Evolutionary conservation across 495 filamentous ascomycete genomes (phyloP).

Genomic region (Tuber melanosporum): DNA sequence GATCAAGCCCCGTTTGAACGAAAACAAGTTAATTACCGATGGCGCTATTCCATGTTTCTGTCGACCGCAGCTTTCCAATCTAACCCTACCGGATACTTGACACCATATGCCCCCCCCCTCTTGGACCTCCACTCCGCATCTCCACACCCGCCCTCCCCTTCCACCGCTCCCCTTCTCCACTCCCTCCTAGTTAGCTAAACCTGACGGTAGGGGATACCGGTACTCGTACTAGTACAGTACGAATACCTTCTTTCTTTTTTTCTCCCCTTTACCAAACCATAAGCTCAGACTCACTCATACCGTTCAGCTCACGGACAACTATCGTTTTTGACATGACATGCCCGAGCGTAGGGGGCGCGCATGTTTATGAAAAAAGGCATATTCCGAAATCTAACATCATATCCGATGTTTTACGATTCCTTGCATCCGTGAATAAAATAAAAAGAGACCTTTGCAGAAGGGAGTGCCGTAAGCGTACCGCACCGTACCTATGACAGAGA

Average conservation of each 20-base stretch:
- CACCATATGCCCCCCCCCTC: neutral
- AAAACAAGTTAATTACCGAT: neutral
- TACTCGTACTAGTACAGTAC: too few relatives aligned
- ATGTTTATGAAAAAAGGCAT: conserved; percentile 5
- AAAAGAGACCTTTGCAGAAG: neutral
- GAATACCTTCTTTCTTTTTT: neutral
- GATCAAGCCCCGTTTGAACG: neutral
- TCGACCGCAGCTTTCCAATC: neutral
- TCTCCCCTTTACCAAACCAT: neutral
- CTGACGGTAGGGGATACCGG: neutral
- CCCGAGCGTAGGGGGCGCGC: neutral
- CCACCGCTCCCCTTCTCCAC: neutral
- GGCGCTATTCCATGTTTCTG: neutral
- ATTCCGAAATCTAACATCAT: neutral
- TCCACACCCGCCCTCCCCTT: neutral
- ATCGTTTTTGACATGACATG: neutral
- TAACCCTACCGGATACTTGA: neutral
- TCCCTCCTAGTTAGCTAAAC: neutral
- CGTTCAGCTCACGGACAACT: neutral
- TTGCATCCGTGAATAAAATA: neutral
- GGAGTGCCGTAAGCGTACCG: neutral
- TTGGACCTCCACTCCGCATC: neutral
- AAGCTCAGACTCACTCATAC: neutral
- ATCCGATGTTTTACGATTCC: conserved; percentile 5
- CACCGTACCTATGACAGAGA: neutral